Percentiles rank a stretch among this genome's conserved stretches.
phyloP scores from a whole-genome alignment of 345 rosid genomes.

The Noccaea bulbosa region DNA sequence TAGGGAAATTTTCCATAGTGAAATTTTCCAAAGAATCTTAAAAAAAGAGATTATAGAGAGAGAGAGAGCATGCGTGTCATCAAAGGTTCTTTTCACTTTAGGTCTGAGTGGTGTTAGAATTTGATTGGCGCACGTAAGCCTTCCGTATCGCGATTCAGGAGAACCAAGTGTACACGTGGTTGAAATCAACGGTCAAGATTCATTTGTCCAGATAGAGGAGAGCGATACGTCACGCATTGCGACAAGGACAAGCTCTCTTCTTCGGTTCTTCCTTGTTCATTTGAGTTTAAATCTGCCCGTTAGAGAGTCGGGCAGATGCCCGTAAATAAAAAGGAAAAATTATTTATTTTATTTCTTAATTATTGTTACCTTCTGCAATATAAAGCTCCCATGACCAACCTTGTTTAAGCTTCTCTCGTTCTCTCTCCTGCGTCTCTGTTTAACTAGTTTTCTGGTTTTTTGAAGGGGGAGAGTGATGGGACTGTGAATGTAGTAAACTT shows the following conservation, averaged over 20 bases:
- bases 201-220: conserved; percentile 35
- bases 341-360: not conserved
- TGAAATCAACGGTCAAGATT: conserved; percentile 53
- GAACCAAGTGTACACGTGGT: conserved; percentile 45
- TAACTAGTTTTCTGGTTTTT: not conserved
- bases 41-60: conserved; percentile 11
- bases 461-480: conserved; percentile 38
- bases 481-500: conserved; percentile 23
- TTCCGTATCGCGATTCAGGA: conserved; percentile 10
- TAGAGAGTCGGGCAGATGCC: conserved; percentile 36
- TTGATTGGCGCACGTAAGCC: conserved; percentile 55
- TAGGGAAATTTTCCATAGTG: not conserved
- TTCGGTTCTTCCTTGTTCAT: conserved; percentile 30
- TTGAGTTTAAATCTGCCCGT: conserved; percentile 39
- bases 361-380: conserved; percentile 15
- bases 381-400: conserved; percentile 40
- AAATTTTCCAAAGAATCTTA: conserved; percentile 20
- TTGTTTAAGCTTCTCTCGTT: conserved; percentile 38
- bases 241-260: conserved; percentile 26
- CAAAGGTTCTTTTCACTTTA: conserved; percentile 42
- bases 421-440: conserved; percentile 11
- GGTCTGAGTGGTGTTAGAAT: conserved; percentile 39
- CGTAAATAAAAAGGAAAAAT: conserved; percentile 24
- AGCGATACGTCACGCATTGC: conserved; percentile 50
- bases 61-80: conserved; percentile 57